phyloP scores from a whole-genome alignment of 228 moss, liverwort and hornwort genomes.

The Sphagnum fallax region DNA sequence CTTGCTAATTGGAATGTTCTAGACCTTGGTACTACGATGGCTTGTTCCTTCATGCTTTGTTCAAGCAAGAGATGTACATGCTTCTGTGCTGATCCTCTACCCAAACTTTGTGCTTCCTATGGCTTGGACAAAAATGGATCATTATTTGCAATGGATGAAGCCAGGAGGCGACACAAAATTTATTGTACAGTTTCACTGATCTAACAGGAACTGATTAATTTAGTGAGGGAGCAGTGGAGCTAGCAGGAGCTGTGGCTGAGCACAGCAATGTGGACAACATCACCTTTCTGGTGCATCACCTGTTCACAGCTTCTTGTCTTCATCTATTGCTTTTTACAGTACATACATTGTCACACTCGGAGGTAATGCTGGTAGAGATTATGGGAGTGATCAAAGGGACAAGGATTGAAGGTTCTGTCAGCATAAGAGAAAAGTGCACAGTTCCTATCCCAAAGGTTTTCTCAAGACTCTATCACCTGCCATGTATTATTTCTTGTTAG shows the following conservation, averaged over 20 bases:
- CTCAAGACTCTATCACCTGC: no score
- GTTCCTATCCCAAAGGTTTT: neutral
- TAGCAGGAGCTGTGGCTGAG: conserved; percentile 75
- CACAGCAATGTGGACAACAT: conserved; percentile 55
- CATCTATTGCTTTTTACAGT: no score
- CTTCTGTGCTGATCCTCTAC: conserved; percentile 2
- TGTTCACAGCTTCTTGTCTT: neutral
- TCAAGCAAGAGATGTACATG: conserved; percentile 63
- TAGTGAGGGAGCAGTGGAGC: conserved; percentile 79
- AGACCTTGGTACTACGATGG: conserved; percentile 93
- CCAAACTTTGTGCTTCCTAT: neutral
- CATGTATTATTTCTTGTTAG: no score
- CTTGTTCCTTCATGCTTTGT: conserved; percentile 81
- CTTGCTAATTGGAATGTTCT: conserved; percentile 75
- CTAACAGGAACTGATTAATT: conserved; percentile 77
- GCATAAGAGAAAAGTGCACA: neutral
- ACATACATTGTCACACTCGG: no score
- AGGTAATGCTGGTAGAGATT: no score
- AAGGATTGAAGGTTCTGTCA: neutral
- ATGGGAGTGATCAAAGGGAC: no score
- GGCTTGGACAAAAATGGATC: no score
- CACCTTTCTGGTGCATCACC: conserved; percentile 55
- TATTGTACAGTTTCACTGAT: conserved; percentile 60
- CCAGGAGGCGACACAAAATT: neutral
- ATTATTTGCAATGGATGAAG: no score